A percentile compares a stretch with the other conserved stretches of the same genome.
Evolutionary conservation across 495 filamentous ascomycete species (phyloP).

Genomic region (Arthonia radiata): DNA sequence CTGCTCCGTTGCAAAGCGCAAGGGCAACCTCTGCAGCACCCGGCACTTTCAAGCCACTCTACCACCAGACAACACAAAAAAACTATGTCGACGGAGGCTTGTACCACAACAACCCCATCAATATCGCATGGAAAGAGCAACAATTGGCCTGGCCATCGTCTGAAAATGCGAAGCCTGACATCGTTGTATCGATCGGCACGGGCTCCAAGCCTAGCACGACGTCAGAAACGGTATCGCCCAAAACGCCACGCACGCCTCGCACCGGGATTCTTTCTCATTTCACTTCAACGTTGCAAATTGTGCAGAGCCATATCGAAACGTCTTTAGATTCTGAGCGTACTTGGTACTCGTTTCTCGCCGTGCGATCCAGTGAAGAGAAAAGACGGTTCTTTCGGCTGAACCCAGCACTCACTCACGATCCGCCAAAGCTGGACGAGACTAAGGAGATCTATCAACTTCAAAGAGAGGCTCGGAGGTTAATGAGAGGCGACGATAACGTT

Average conservation of each 20-base stretch:
- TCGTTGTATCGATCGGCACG: constrained; percentile 19
- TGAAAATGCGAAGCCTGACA: constrained; percentile 10
- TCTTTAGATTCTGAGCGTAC: constrained; percentile 6
- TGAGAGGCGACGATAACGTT: constrained; percentile 3
- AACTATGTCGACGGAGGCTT: constrained; percentile 8
- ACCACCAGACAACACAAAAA: constrained; percentile 8
- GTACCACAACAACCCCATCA: constrained; percentile 16
- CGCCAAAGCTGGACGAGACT: constrained; percentile 10
- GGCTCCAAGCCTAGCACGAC: constrained; percentile 2
- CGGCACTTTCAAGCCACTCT: constrained; percentile 20
- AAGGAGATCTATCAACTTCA: constrained; percentile 5
- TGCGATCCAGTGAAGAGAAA: constrained; percentile 1
- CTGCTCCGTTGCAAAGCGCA: constrained; percentile 8
- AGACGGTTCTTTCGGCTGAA: constrained; percentile 8
- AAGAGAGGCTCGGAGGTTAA: neutral
- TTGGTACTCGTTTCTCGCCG: constrained; percentile 6
- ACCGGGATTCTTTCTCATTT: constrained; percentile 1
- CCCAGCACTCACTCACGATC: constrained; percentile 3
- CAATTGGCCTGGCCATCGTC: constrained; percentile 15
- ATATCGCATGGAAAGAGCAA: constrained; percentile 15
- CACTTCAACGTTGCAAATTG: constrained; percentile 1
- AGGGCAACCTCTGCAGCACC: constrained; percentile 24
- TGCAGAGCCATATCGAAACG: constrained; percentile 6
- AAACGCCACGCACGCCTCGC: constrained; percentile 1
- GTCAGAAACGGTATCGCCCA: neutral